Percentiles rank a stretch among this genome's conserved stretches.
These are phyloP conservation scores for Colletotrichum melonis DNA, from an alignment of 2,329 filamentous ascomycete species.

Conservation along the genomic window DNA sequence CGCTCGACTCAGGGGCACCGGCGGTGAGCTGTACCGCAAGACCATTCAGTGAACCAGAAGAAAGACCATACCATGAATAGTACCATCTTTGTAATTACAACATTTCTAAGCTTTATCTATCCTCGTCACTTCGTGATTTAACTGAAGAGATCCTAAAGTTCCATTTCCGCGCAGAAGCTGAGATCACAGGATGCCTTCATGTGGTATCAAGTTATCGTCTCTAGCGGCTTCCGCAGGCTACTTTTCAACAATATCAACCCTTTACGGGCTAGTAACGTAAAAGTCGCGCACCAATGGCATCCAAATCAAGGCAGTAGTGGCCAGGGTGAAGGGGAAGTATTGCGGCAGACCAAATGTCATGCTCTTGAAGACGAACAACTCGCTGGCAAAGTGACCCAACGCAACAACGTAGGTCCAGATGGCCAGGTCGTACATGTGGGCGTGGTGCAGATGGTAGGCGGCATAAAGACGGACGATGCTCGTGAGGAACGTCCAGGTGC, in stretches of 20 bases:
- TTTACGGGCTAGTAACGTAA: constrained; percentile 66
- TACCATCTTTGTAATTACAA: not conserved
- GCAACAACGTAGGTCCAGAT: constrained; percentile 87
- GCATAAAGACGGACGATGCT: constrained; percentile 84
- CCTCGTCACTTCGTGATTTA: not conserved
- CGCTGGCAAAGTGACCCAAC: constrained; percentile 80
- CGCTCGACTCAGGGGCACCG: constrained; percentile 78
- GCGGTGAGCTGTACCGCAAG: constrained; percentile 86
- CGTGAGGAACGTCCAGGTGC: constrained; percentile 87
- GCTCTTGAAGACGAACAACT: constrained; percentile 84
- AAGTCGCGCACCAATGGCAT: constrained; percentile 75
- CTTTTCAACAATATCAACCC: not conserved
- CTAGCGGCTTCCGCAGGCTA: not conserved
- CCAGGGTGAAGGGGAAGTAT: constrained; percentile 65
- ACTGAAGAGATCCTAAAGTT: not conserved
- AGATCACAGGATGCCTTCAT: not conserved
- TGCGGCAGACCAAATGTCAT: constrained; percentile 72
- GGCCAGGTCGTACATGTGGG: constrained; percentile 81
- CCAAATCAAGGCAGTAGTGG: constrained; percentile 65
- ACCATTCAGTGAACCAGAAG: constrained; percentile 49
- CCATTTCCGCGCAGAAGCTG: not conserved
- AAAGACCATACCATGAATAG: not conserved
- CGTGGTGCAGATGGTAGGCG: constrained; percentile 81
- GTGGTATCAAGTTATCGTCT: not conserved
- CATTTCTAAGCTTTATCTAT: not conserved